A percentile compares a stretch with the other conserved stretches of the same genome.
Conservation (phyloP, 768 basidiomycete genomes). For the Suillus fuscotomentosus region DNA sequence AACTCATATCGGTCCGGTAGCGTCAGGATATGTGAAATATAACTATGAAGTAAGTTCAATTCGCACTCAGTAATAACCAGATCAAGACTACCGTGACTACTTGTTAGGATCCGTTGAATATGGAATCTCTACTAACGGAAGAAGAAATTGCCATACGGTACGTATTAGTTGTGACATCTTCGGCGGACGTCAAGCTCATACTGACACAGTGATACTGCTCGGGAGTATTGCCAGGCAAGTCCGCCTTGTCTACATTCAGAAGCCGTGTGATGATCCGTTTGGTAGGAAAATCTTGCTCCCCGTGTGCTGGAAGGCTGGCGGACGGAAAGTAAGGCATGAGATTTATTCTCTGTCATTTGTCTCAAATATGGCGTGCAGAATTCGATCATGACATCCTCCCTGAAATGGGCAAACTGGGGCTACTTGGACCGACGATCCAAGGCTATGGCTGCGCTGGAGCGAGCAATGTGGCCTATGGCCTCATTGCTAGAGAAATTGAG, state of each 20-base stretch:
- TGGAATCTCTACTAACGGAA: constrained; percentile 80
- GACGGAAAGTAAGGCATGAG: constrained; percentile 63
- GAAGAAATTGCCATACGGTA: constrained; percentile 91
- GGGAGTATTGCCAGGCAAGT: constrained; percentile 74
- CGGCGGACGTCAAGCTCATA: not conserved
- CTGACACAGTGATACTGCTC: constrained; percentile 68
- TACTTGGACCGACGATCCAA: constrained; percentile 89
- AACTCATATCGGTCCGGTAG: constrained; percentile 10
- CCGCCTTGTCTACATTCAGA: not conserved
- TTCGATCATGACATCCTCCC: constrained; percentile 75
- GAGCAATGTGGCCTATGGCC: constrained; percentile 88
- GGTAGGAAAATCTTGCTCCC: constrained; percentile 79
- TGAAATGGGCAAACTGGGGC: constrained; percentile 91
- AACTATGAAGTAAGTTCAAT: constrained; percentile 18
- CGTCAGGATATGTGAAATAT: constrained; percentile 20
- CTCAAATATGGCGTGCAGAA: constrained; percentile 39
- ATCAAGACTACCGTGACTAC: not conserved
- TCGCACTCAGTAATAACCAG: not conserved
- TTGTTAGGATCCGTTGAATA: constrained; percentile 74
- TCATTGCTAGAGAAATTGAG: constrained; percentile 93
- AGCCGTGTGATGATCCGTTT: not conserved
- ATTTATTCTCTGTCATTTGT: not conserved
- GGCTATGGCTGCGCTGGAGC: constrained; percentile 95
- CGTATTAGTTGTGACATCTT: constrained; percentile 12
- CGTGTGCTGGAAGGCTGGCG: constrained; percentile 87